Evolutionary conservation across 345 rosid species (phyloP).

Genomic region (Punica granatum): DNA sequence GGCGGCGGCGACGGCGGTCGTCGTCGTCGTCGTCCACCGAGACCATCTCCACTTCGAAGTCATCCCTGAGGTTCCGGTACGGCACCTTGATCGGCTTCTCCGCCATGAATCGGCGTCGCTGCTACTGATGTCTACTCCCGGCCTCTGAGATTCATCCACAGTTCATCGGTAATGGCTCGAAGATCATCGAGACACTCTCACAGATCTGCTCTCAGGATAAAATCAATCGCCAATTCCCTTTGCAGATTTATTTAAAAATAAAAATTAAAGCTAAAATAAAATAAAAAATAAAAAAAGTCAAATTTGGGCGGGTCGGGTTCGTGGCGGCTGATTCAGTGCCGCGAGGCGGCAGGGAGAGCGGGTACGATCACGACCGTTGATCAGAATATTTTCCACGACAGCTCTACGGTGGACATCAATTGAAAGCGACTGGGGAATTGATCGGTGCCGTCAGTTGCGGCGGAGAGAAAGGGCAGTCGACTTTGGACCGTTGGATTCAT

Average conservation of each 20-base stretch:
- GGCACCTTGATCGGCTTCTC: conserved; percentile 43
- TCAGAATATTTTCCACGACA: neutral
- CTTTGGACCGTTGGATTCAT: neutral
- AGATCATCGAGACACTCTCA: conserved; percentile 3
- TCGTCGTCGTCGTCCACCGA: conserved; percentile 21
- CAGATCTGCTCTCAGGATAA: neutral
- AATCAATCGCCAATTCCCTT: too few relatives aligned
- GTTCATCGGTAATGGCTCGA: conserved; percentile 6
- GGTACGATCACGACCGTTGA: neutral
- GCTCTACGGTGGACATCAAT: neutral
- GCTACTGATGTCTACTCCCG: neutral
- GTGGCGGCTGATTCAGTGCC: too few relatives aligned
- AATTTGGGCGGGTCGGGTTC: neutral
- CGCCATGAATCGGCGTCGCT: conserved; percentile 26
- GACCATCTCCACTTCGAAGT: conserved; percentile 65
- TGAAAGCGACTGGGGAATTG: neutral
- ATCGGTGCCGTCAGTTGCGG: neutral
- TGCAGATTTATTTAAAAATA: too few relatives aligned
- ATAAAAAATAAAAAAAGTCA: too few relatives aligned
- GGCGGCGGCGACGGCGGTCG: neutral
- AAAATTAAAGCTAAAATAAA: too few relatives aligned
- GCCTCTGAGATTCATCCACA: neutral
- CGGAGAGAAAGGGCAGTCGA: neutral
- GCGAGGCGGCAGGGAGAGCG: too few relatives aligned
- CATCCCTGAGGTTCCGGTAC: conserved; percentile 71